Evolutionary conservation across 495 filamentous ascomycete species (phyloP).

Genomic region (Hypoxylon intermedium): DNA sequence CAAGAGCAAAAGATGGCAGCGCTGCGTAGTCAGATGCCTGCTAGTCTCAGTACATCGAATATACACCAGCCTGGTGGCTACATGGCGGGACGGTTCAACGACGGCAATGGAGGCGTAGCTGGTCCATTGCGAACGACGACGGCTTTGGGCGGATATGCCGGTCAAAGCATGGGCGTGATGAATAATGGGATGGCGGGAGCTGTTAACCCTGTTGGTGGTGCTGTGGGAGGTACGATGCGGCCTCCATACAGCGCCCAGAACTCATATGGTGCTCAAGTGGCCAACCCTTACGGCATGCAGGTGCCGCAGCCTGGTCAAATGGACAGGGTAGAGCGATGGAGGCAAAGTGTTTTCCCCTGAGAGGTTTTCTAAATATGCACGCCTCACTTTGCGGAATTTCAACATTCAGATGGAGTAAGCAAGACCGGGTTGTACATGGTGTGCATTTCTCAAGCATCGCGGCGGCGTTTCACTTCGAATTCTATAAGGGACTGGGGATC

Average conservation of each 20-base stretch:
- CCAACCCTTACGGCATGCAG: constrained; percentile 41
- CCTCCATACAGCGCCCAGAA: constrained; percentile 33
- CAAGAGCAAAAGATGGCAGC: constrained; percentile 51
- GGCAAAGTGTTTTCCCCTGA: constrained; percentile 75
- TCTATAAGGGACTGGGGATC: not conserved
- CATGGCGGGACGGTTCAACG: constrained; percentile 59
- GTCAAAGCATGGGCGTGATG: constrained; percentile 4
- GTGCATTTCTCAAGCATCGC: constrained; percentile 21
- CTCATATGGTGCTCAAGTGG: constrained; percentile 39
- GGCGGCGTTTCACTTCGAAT: constrained; percentile 23
- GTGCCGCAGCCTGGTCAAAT: constrained; percentile 56
- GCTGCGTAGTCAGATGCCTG: constrained; percentile 52
- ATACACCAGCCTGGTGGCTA: constrained; percentile 52
- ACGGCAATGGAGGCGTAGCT: constrained; percentile 53
- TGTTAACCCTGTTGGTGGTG: constrained; percentile 22
- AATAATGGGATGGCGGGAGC: constrained; percentile 23
- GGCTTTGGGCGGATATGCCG: constrained; percentile 29
- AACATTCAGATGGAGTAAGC: not conserved
- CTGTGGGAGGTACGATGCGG: constrained; percentile 22
- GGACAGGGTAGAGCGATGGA: constrained; percentile 89
- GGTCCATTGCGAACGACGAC: constrained; percentile 35
- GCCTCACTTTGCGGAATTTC: not conserved
- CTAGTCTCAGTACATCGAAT: constrained; percentile 41
- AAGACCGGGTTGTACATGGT: not conserved
- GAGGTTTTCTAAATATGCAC: not conserved